phyloP scores from a whole-genome alignment of 108 stramenopile genomes.

The Skeletonema marinoi region DNA sequence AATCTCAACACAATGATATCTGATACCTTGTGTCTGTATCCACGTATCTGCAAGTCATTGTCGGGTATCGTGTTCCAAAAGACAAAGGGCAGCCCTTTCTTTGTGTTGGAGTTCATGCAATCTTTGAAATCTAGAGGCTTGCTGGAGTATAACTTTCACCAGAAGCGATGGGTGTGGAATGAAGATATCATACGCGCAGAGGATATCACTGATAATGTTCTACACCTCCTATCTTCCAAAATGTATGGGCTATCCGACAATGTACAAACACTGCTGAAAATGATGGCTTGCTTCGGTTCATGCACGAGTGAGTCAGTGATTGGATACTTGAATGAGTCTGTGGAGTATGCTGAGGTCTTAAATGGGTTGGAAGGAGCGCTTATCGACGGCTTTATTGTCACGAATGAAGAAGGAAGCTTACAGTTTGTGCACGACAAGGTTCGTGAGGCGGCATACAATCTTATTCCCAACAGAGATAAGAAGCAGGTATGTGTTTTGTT shows the following conservation, averaged over 20 bases:
- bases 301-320: conserved; percentile 15
- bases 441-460: conserved; percentile 53
- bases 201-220: conserved; percentile 44
- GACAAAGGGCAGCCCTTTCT: conserved; percentile 42
- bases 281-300: conserved; percentile 38
- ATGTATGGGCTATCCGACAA: conserved; percentile 26
- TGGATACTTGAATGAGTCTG: not conserved
- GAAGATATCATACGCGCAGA: conserved; percentile 7
- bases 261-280: conserved; percentile 20
- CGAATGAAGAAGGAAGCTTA: not conserved
- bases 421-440: conserved; percentile 55
- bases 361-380: conserved; percentile 10
- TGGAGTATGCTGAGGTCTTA: not conserved
- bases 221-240: conserved; percentile 38
- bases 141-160: conserved; percentile 11
- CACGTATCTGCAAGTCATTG: conserved; percentile 22
- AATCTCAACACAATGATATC: conserved; percentile 1
- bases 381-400: conserved; percentile 26
- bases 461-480: not conserved
- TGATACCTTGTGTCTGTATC: conserved; percentile 18
- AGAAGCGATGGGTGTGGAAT: conserved; percentile 34
- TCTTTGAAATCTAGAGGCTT: conserved; percentile 16
- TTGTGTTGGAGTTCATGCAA: conserved; percentile 18
- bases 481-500: not conserved
- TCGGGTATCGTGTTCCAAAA: conserved; percentile 24